Conservation (phyloP, 2,329 filamentous ascomycete genomes). For the Neonectria sp. region DNA sequence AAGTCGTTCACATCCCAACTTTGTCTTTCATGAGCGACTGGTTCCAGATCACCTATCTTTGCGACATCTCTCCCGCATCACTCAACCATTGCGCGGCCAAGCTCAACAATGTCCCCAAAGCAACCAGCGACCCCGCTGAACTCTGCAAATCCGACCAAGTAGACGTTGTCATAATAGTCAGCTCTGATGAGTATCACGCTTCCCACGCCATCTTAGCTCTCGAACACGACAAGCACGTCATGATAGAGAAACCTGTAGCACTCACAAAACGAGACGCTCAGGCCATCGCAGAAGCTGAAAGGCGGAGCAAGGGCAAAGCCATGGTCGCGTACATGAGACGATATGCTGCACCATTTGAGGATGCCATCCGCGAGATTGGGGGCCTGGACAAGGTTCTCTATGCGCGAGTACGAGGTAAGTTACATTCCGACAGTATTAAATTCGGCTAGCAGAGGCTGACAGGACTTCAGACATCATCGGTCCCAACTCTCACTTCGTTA, state of each 20-base stretch:
- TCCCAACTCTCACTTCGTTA: conserved; percentile 1
- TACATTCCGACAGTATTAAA: too few relatives aligned
- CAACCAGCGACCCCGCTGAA: conserved; percentile 56
- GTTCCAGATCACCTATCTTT: conserved; percentile 64
- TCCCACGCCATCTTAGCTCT: conserved; percentile 67
- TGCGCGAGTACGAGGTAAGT: conserved; percentile 59
- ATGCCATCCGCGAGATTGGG: conserved; percentile 68
- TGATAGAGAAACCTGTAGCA: conserved; percentile 73
- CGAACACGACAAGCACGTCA: conserved; percentile 66
- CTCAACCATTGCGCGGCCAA: conserved; percentile 45
- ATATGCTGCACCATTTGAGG: conserved; percentile 69
- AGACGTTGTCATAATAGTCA: conserved; percentile 69
- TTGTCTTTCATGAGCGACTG: conserved; percentile 59
- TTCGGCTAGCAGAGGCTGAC: background rate
- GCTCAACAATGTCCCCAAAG: conserved; percentile 41
- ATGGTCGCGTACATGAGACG: conserved; percentile 74
- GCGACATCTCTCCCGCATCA: conserved; percentile 61
- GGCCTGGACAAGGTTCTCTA: conserved; percentile 67
- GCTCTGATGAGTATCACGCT: conserved; percentile 68
- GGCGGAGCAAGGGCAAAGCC: conserved; percentile 57
- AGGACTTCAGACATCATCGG: background rate
- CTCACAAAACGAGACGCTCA: conserved; percentile 64
- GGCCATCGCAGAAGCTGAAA: conserved; percentile 65
- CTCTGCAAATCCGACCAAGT: conserved; percentile 60
- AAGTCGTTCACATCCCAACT: conserved; percentile 68